Conservation (phyloP, 768 basidiomycete species). For the Termitomyces eurrhizus region DNA sequence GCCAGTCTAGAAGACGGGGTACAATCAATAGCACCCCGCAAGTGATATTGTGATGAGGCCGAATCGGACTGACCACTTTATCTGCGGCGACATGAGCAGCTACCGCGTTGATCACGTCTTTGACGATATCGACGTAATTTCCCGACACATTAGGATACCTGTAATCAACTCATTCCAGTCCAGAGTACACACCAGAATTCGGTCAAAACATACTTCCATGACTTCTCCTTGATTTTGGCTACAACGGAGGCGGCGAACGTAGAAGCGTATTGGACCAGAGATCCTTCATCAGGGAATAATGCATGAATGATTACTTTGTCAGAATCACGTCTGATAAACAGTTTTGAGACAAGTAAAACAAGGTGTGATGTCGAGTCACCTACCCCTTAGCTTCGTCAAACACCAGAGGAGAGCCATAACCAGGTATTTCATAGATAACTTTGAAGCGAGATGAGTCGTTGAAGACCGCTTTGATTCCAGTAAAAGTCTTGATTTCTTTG, state of each 20-base stretch:
- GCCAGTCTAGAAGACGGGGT: slow-evolving; percentile 29
- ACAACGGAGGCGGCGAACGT: slow-evolving; percentile 27
- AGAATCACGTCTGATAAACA: slow-evolving; percentile 23
- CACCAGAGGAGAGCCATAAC: slow-evolving; percentile 37
- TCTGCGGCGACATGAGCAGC: slow-evolving; percentile 38
- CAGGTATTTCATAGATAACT: slow-evolving; percentile 31
- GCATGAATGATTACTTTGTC: slow-evolving; percentile 30
- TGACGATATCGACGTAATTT: slow-evolving; percentile 42
- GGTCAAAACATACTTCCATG: slow-evolving; percentile 20
- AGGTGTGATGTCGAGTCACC: background rate
- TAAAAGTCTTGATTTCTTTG: slow-evolving; percentile 29
- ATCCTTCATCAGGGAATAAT: slow-evolving; percentile 31
- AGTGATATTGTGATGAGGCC: background rate
- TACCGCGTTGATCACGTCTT: slow-evolving; percentile 43
- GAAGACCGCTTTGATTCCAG: slow-evolving; percentile 30
- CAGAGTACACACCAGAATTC: slow-evolving; percentile 20
- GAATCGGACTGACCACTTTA: slow-evolving; percentile 26
- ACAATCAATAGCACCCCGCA: background rate
- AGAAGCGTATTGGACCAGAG: slow-evolving; percentile 22
- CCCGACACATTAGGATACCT: slow-evolving; percentile 29
- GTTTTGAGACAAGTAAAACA: background rate
- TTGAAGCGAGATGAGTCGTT: slow-evolving; percentile 33
- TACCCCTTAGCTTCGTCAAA: slow-evolving; percentile 34
- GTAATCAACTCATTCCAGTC: background rate
- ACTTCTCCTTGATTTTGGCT: slow-evolving; percentile 28